Conservation (phyloP, 805 yeast species). For the Starmerella etchellsii region DNA sequence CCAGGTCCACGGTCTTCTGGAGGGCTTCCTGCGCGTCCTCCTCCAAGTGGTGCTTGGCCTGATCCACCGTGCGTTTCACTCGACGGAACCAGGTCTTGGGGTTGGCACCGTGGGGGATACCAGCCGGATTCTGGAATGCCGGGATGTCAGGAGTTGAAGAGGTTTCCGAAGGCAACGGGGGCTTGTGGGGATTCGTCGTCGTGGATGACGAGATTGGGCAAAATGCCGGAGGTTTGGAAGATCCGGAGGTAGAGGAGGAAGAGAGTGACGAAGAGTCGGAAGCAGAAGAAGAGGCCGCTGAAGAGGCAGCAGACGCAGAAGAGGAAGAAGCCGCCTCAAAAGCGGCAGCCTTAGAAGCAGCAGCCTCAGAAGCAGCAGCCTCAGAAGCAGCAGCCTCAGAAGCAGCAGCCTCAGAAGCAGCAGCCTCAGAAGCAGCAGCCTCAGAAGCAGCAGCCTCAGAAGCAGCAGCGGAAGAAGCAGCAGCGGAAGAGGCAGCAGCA, state of each 20-base stretch:
- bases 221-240: not conserved
- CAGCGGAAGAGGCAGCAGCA: not conserved
- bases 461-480: not conserved
- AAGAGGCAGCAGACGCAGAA: not conserved
- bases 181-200: too few species aligned
- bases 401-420: conserved; percentile 1
- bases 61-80: conserved; percentile 17
- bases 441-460: not conserved
- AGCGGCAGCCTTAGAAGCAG: not conserved
- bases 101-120: not conserved
- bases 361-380: not conserved
- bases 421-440: not conserved
- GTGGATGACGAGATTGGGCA: not conserved
- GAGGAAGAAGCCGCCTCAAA: not conserved
- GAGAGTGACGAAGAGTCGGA: too few species aligned
- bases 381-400: conserved; percentile 3
- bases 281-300: not conserved
- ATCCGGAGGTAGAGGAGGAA: not conserved
- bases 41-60: conserved; percentile 18
- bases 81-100: conserved; percentile 14
- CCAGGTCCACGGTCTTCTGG: conserved; percentile 9
- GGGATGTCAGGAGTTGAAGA: not conserved
- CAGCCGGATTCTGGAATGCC: not conserved
- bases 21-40: conserved; percentile 12
- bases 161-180: not conserved